A percentile compares a stretch with the other conserved stretches of the same genome.
These are phyloP conservation scores for Sarcomyxa edulis DNA, from an alignment of 768 basidiomycete genomes.

Conservation along the genomic window DNA sequence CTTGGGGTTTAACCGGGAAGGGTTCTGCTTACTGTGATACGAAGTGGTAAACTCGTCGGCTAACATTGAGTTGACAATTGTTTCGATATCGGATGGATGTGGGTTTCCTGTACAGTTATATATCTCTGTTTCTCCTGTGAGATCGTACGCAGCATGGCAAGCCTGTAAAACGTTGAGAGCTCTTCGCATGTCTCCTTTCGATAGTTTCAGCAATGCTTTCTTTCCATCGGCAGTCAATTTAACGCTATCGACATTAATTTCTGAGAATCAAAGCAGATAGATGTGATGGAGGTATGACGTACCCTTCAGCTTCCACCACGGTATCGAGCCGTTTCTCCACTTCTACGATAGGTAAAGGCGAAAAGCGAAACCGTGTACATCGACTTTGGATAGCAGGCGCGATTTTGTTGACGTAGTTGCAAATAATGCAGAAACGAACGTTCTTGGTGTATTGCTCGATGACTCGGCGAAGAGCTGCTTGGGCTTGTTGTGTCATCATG, in stretches of 20 bases:
- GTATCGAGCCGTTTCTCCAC: constrained; percentile 76
- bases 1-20: constrained; percentile 6
- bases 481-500: constrained; percentile 99
- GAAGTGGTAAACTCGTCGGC: constrained; percentile 92
- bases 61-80: constrained; percentile 93
- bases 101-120: constrained; percentile 98
- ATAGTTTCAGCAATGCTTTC: constrained; percentile 87
- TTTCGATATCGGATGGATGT: constrained; percentile 91
- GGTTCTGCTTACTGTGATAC: constrained; percentile 76
- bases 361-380: constrained; percentile 96
- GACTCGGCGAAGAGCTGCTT: constrained; percentile 92
- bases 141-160: constrained; percentile 94
- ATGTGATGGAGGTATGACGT: constrained; percentile 21
- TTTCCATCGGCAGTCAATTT: constrained; percentile 84
- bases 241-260: constrained; percentile 48
- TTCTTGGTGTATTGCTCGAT: constrained; percentile 99
- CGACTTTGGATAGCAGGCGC: constrained; percentile 97
- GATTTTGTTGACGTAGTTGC: constrained; percentile 99
- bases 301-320: constrained; percentile 86
- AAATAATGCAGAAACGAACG: constrained; percentile 98
- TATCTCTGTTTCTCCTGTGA: constrained; percentile 83
- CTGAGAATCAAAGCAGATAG: background rate
- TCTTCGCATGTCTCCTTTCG: constrained; percentile 95
- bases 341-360: constrained; percentile 79
- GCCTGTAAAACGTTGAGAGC: constrained; percentile 96